phyloP scores from a whole-genome alignment of 2,329 filamentous ascomycete genomes.

The Hymenoscyphus linearis region DNA sequence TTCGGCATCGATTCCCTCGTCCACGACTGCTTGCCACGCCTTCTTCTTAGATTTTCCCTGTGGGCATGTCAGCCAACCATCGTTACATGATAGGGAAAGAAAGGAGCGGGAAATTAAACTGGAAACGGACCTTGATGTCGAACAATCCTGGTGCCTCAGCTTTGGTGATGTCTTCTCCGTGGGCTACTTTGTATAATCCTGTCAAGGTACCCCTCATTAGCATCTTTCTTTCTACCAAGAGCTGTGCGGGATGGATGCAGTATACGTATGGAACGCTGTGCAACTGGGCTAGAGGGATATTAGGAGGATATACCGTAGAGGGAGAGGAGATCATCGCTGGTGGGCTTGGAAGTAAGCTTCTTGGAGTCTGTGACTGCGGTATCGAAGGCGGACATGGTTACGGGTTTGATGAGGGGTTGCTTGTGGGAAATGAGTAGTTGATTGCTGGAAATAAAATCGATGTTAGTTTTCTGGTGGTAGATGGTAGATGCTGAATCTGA shows the following conservation, averaged over 20 bases:
- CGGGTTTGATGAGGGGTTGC: background rate
- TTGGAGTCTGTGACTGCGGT: constrained; percentile 57
- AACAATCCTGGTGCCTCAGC: constrained; percentile 62
- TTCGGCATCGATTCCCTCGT: constrained; percentile 55
- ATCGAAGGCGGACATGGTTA: constrained; percentile 39
- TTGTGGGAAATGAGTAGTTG: background rate
- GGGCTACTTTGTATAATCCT: constrained; percentile 56
- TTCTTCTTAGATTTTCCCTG: constrained; percentile 73
- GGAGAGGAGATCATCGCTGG: constrained; percentile 57
- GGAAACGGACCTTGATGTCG: constrained; percentile 48
- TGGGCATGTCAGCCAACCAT: background rate
- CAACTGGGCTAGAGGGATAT: background rate
- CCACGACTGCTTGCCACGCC: constrained; percentile 67
- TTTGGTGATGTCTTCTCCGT: constrained; percentile 49
- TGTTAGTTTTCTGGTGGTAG: background rate
- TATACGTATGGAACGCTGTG: background rate
- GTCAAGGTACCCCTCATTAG: background rate
- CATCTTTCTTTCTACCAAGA: no score
- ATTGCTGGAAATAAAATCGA: background rate
- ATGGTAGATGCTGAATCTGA: no score
- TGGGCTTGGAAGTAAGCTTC: constrained; percentile 62
- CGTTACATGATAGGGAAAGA: background rate
- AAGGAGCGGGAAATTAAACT: background rate
- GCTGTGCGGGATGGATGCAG: background rate
- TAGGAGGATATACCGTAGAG: constrained; percentile 24